A percentile compares a stretch with the other conserved stretches of the same genome.
Conservation (phyloP, 169 alveolate genomes). For the Babesia sp. region DNA sequence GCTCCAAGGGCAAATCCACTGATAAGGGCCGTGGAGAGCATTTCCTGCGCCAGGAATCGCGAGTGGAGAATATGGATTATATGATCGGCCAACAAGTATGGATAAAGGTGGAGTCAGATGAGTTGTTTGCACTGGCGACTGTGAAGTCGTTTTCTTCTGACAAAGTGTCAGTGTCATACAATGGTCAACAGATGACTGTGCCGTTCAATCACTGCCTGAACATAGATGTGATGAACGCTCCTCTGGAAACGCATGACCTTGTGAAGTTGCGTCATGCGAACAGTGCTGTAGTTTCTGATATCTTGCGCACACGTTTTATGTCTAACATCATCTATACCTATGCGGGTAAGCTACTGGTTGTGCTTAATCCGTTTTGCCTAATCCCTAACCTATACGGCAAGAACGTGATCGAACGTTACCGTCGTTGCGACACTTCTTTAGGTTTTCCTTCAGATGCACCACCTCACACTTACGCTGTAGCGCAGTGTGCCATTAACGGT, state of each 20-base stretch:
- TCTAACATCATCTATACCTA: slow-evolving; percentile 69
- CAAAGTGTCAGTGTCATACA: slow-evolving; percentile 33
- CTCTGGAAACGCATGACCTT: slow-evolving; percentile 42
- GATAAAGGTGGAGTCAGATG: slow-evolving; percentile 63
- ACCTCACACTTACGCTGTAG: slow-evolving; percentile 86
- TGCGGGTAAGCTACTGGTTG: slow-evolving; percentile 82
- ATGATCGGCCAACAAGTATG: slow-evolving; percentile 52
- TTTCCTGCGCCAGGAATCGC: slow-evolving; percentile 58
- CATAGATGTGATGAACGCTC: slow-evolving; percentile 32
- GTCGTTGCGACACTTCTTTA: slow-evolving; percentile 71
- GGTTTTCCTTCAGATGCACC: slow-evolving; percentile 80
- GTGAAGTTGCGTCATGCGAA: slow-evolving; percentile 69
- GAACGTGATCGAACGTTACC: slow-evolving; percentile 66
- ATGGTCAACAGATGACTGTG: slow-evolving; percentile 41
- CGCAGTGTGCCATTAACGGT: slow-evolving; percentile 83
- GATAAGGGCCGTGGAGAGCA: slow-evolving; percentile 49
- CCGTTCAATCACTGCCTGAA: slow-evolving; percentile 51
- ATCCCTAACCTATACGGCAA: slow-evolving; percentile 77
- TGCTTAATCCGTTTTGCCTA: slow-evolving; percentile 81
- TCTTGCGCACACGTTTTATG: slow-evolving; percentile 43
- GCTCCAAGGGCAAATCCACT: slow-evolving; percentile 22
- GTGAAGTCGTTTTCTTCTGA: slow-evolving; percentile 52
- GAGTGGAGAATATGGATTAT: slow-evolving; percentile 57
- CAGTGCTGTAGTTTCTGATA: slow-evolving; percentile 65
- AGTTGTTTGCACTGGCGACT: slow-evolving; percentile 52